These are phyloP conservation scores for Dictyostelium purpureum DNA, from an alignment of 78 protist genomes.

Conservation along the genomic window DNA sequence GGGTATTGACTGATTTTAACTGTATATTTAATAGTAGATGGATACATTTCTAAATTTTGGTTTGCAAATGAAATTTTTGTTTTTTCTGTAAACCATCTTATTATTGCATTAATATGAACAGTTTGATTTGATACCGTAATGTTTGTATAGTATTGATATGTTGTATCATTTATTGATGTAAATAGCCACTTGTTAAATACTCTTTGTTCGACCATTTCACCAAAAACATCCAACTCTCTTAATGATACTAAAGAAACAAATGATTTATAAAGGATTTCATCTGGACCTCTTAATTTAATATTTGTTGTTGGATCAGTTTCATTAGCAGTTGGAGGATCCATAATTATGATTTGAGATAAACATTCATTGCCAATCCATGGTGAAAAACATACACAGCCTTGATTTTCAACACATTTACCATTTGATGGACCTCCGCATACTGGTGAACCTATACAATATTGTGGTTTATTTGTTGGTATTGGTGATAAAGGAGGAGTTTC, in stretches of 20 bases:
- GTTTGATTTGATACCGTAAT: not conserved
- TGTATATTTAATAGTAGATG: slow-evolving; percentile 22
- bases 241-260: not conserved
- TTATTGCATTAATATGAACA: not conserved
- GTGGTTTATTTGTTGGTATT: not conserved
- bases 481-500: not conserved
- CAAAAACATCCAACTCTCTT: not conserved
- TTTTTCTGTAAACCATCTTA: not conserved
- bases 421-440: not conserved
- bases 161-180: not conserved
- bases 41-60: not conserved
- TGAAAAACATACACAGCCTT: slow-evolving; percentile 5
- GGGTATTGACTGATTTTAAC: not conserved
- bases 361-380: not conserved
- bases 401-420: not conserved
- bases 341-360: not conserved
- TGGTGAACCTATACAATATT: not conserved
- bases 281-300: not conserved
- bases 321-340: not conserved
- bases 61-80: slow-evolving; percentile 3
- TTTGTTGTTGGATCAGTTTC: not conserved
- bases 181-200: not conserved
- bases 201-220: no score
- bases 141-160: not conserved
- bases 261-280: not conserved